Conservation (phyloP, 176 grass and related monocot species). For the Zea mays region DNA sequence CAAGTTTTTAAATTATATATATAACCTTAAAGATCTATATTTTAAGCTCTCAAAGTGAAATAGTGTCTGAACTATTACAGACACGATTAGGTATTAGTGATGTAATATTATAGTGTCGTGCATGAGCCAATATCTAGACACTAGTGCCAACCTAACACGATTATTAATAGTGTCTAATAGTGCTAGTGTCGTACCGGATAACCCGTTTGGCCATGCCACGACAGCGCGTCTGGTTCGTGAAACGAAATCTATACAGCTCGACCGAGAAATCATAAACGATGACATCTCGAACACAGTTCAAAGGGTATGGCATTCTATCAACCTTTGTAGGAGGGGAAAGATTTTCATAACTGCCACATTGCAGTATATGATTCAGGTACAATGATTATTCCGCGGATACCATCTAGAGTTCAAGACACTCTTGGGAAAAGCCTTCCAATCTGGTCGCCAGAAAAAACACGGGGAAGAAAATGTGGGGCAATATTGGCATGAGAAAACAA, state of each 20-base stretch:
- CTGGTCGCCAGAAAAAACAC: slow-evolving; percentile 22
- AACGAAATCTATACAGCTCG: no score
- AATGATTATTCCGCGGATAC: slow-evolving; percentile 41
- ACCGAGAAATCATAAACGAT: not conserved
- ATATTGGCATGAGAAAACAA: not conserved
- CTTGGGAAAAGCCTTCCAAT: not conserved
- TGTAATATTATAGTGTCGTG: no score
- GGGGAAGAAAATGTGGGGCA: slow-evolving; percentile 11
- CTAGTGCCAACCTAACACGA: no score
- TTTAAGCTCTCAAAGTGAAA: no score
- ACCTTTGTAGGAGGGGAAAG: not conserved
- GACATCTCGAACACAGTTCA: not conserved
- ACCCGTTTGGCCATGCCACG: not conserved
- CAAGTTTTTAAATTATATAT: no score
- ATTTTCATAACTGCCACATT: slow-evolving; percentile 8
- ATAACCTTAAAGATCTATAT: no score
- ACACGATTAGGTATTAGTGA: no score
- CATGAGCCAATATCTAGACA: no score
- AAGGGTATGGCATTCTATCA: not conserved
- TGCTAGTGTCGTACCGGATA: no score
- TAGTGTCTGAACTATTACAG: no score
- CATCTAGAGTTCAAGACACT: slow-evolving; percentile 3
- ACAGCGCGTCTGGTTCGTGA: not conserved
- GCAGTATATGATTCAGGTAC: slow-evolving; percentile 31
- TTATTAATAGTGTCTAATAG: no score